Conservation (phyloP, 1,284 basidiomycete species). For the Microbotryomycetes sp. region DNA sequence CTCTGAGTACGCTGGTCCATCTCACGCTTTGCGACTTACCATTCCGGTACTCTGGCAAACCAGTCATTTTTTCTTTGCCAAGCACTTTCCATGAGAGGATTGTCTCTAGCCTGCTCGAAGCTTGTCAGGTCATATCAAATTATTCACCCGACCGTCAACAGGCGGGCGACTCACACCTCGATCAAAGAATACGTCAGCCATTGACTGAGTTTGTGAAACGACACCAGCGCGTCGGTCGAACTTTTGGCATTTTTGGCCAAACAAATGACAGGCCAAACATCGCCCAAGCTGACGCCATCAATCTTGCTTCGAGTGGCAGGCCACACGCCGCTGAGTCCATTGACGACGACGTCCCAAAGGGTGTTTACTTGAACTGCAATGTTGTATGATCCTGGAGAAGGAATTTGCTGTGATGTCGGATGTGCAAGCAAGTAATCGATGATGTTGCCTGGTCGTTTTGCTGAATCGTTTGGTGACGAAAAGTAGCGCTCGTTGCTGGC, state of each 20-base stretch:
- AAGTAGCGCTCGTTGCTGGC: conserved; percentile 59
- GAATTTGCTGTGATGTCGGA: conserved; percentile 40
- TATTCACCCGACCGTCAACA: not conserved
- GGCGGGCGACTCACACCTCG: conserved; percentile 52
- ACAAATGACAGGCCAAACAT: conserved; percentile 83
- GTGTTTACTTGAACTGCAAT: conserved; percentile 42
- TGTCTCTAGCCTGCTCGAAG: conserved; percentile 52
- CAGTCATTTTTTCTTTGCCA: conserved; percentile 70
- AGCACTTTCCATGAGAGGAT: conserved; percentile 69
- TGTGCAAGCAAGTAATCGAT: conserved; percentile 52
- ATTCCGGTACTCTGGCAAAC: conserved; percentile 82
- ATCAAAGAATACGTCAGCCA: conserved; percentile 84
- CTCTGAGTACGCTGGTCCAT: too few species aligned
- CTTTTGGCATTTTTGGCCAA: conserved; percentile 55
- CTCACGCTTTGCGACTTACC: conserved; percentile 53
- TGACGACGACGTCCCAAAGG: conserved; percentile 76
- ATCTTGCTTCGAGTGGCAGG: conserved; percentile 65
- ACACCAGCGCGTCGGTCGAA: conserved; percentile 59
- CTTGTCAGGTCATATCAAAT: conserved; percentile 34
- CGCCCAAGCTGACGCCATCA: conserved; percentile 64
- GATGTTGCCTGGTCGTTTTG: conserved; percentile 67
- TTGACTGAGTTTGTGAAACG: conserved; percentile 91
- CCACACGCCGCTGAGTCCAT: conserved; percentile 82
- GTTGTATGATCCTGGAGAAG: conserved; percentile 53
- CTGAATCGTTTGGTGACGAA: conserved; percentile 17